Conservation (phyloP, 2,329 filamentous ascomycete species). For the Pestalotiopsis sp. region DNA sequence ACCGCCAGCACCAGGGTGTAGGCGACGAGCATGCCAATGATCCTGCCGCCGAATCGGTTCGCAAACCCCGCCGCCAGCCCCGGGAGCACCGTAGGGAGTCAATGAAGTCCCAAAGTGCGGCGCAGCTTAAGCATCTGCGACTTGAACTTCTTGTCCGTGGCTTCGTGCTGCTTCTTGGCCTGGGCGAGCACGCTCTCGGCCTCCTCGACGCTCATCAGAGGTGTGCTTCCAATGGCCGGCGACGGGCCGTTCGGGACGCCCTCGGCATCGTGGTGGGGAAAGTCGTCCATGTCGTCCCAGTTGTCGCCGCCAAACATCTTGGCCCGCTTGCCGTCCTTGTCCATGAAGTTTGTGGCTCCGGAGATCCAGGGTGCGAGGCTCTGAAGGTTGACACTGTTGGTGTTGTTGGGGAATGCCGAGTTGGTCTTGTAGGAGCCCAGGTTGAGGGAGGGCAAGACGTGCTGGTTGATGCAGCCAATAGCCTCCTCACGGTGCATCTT, state of each 20-base stretch:
- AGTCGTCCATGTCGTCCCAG: slow-evolving; percentile 33
- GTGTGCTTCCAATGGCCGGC: slow-evolving; percentile 48
- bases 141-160: slow-evolving; percentile 35
- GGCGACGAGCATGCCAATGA: slow-evolving; percentile 7
- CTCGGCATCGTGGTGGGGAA: neutral
- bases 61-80: slow-evolving; percentile 5
- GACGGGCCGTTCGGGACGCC: slow-evolving; percentile 27
- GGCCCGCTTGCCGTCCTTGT: slow-evolving; percentile 38
- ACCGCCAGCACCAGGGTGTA: slow-evolving; percentile 5
- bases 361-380: slow-evolving; percentile 59
- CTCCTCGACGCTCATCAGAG: slow-evolving; percentile 64
- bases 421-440: slow-evolving; percentile 49
- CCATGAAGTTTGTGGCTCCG: slow-evolving; percentile 28
- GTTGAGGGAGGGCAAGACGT: slow-evolving; percentile 63
- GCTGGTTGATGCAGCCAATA: slow-evolving; percentile 70
- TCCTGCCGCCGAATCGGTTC: neutral
- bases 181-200: slow-evolving; percentile 56
- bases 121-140: slow-evolving; percentile 32
- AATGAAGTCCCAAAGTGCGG: slow-evolving; percentile 20
- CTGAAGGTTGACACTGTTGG: slow-evolving; percentile 53
- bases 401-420: slow-evolving; percentile 33
- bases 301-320: slow-evolving; percentile 20
- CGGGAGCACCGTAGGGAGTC: slow-evolving; percentile 13
- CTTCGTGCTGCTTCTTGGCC: slow-evolving; percentile 35
- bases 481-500: slow-evolving; percentile 70